These are phyloP conservation scores for Neocallimastix lanati DNA, from an alignment of 192 early-diverging fungal species.

Conservation along the genomic window DNA sequence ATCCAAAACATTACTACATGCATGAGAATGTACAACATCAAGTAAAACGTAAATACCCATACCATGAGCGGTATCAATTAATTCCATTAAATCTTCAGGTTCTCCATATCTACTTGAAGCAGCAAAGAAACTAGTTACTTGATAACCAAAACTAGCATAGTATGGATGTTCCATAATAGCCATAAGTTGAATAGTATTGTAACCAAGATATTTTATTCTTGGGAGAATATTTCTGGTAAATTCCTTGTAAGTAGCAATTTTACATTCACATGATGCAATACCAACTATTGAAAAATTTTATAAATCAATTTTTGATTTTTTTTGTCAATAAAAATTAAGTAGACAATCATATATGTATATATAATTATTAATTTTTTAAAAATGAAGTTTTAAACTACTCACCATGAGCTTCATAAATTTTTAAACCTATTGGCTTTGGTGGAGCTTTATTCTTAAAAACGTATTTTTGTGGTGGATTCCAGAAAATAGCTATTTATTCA, in stretches of 20 bases:
- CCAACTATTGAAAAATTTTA: too few relatives aligned
- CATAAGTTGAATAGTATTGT: conserved; percentile 37
- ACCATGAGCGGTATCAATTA: conserved; percentile 85
- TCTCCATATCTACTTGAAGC: conserved; percentile 54
- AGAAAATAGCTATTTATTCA: conserved; percentile 46
- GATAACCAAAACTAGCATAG: too few relatives aligned
- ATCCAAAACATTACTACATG: conserved; percentile 84
- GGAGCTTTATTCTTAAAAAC: conserved; percentile 61
- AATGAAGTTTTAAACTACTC: too few relatives aligned
- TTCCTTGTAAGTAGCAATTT: conserved; percentile 67
- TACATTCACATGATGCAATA: conserved; percentile 72
- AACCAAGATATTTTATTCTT: conserved; percentile 49
- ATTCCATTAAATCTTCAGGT: conserved; percentile 78
- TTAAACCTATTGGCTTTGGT: conserved; percentile 24
- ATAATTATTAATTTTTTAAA: too few relatives aligned
- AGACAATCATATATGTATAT: too few relatives aligned
- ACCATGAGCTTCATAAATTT: conserved; percentile 85
- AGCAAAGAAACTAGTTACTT: conserved; percentile 96
- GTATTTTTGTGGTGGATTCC: conserved; percentile 68
- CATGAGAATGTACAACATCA: conserved; percentile 92
- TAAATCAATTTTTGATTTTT: too few relatives aligned
- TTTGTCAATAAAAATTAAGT: too few relatives aligned
- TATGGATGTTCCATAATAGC: conserved; percentile 98
- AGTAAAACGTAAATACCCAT: conserved; percentile 72
- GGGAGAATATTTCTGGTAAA: conserved; percentile 74